phyloP scores from a whole-genome alignment of 2,329 filamentous ascomycete species.

The Cytospora chrysosperma region DNA sequence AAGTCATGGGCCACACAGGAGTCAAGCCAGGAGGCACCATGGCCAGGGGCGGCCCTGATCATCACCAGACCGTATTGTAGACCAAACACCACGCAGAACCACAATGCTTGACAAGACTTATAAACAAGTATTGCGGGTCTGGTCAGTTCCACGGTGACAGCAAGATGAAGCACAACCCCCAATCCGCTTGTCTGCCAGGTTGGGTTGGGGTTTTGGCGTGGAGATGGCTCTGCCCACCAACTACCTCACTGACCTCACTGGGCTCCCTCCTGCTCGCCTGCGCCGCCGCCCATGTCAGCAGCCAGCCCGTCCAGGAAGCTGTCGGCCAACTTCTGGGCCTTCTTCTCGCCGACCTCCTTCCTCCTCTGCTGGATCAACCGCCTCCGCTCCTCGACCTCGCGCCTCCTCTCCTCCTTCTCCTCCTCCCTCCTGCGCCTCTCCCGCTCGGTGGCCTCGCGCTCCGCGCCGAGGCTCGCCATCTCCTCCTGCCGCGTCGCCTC shows the following conservation, averaged over 20 bases:
- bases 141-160: too few species aligned
- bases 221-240: too few species aligned
- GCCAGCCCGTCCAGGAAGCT: slow-evolving; percentile 65
- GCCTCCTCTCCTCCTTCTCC: slow-evolving; percentile 56
- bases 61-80: background rate
- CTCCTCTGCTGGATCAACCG: slow-evolving; percentile 58
- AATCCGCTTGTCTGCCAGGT: background rate
- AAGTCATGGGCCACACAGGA: background rate
- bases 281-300: slow-evolving; percentile 27
- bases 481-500: slow-evolving; percentile 63
- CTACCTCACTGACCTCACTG: too few species aligned
- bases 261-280: background rate
- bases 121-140: too few species aligned
- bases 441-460: slow-evolving; percentile 67
- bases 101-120: background rate
- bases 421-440: slow-evolving; percentile 56
- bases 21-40: background rate
- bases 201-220: too few species aligned
- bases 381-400: slow-evolving; percentile 63
- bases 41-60: background rate
- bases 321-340: slow-evolving; percentile 68
- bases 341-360: slow-evolving; percentile 53
- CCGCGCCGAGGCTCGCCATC: slow-evolving; percentile 71
- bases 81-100: background rate
- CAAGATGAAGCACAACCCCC: too few species aligned